Evolutionary conservation across 2,329 filamentous ascomycete genomes (phyloP).

Genomic region (Fusarium robinianum): DNA sequence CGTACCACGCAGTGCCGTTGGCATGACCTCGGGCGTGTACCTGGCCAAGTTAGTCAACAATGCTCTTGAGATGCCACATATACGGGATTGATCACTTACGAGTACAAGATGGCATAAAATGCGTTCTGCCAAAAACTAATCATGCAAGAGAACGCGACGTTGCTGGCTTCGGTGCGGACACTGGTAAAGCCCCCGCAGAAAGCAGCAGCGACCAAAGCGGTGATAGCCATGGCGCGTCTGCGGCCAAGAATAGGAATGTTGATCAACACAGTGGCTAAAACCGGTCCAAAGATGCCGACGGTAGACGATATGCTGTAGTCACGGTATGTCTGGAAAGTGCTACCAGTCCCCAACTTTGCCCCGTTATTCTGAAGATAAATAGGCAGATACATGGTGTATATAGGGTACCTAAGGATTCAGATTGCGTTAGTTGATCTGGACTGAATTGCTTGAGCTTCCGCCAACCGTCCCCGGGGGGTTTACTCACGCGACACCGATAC

Average conservation of each 20-base stretch:
- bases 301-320: conserved; percentile 6
- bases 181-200: conserved; percentile 8
- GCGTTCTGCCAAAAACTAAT: conserved; percentile 13
- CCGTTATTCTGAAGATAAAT: conserved; percentile 2
- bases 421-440: too few relatives aligned
- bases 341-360: neutral
- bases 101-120: conserved; percentile 9
- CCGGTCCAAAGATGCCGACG: conserved; percentile 5
- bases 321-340: conserved; percentile 6
- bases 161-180: conserved; percentile 3
- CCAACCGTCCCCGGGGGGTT: too few relatives aligned
- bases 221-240: conserved; percentile 4
- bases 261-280: conserved; percentile 1
- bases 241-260: conserved; percentile 5
- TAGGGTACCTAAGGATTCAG: conserved; percentile 8
- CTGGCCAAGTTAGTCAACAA: neutral
- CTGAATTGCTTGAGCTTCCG: too few relatives aligned
- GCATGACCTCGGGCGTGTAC: conserved; percentile 10
- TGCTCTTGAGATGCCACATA: neutral
- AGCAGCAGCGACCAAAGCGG: conserved; percentile 1
- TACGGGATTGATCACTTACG: neutral
- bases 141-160: conserved; percentile 9
- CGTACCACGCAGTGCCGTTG: conserved; percentile 4
- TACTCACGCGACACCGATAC: conserved; percentile 6
- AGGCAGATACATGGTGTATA: conserved; percentile 7